Base-by-base conservation (phyloP, 768 basidiomycete genomes). In the Exidia glandulosa region DNA sequence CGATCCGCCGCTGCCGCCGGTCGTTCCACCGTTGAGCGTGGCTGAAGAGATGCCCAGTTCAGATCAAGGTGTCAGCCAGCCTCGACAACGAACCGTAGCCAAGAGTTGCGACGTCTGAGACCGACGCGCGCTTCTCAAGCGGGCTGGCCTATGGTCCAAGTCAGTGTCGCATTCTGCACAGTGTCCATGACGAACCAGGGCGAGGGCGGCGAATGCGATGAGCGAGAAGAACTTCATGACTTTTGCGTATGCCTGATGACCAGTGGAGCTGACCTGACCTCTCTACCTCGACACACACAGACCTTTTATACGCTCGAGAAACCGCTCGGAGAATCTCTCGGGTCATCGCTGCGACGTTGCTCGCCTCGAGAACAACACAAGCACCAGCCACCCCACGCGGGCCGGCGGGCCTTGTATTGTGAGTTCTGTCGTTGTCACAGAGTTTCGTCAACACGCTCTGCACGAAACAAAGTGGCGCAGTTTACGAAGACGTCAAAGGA, bases 1-100 rank as follows among this genome's bases (percentile, higher is more conserved):
- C 6, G 75, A 62, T 13, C 77, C 77, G 33, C 77, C 78, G 34
- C 71, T 73, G 33, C 78, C 78, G 19, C 77, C 78, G 32, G 73
- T 70, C 2, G 78, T 79, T 25, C 78, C 77, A 48, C 14, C 41
- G 54, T 37, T 32, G 25, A 5, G 41, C 23, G 3, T 19, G 23
- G 37, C 19, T 48, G 13, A 57, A n/a, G 13, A 3, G 5, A 14
- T 23, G 16, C 3, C 32, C 34, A 23, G 5, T n/a, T 19, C 32
- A 32, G 19, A 4, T 12, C 25, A 56, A 6, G 1, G 57, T 47
- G 36, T 4, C 31, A 60, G 71, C 59, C 56, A 73, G 74, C 74
- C 74, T 58, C 72, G 72, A 57, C 54, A 63, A 33, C 32, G 61
- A 58, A 32, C 75, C 76, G 56, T 75, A 77, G 50, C 76, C 76